Evolutionary conservation across 2,329 filamentous ascomycete species (phyloP), one percentile per base, ranked within the genome.

Genomic region (Penicillium sclerotiorum): DNA sequence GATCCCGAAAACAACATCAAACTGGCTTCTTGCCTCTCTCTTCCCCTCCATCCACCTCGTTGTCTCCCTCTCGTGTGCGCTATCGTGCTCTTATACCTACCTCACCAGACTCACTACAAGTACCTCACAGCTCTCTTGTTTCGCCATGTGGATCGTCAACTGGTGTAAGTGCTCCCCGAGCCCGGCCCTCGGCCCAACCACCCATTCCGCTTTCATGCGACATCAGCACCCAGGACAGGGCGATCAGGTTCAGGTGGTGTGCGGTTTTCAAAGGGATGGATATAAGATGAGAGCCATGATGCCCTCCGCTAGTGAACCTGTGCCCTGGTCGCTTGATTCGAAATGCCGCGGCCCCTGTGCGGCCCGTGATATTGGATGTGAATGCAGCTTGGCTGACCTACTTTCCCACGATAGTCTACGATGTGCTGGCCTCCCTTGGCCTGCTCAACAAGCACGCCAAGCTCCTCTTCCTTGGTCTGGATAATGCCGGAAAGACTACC

Each of bases 381-480:
- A 15, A 33, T 32, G 17, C 40, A 3, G 21, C 20, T 30, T 50
- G 49, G 38, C 54, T 59, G 32, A 56, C 40, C 41, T 22, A 23
- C 23, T 48, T 46, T 49, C 6, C 48, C 49, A 17, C 23, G 38
- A 72, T 61, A 90, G 90, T 95, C 77, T 95, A 90, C 82, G 90
- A 95, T 79, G 79, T 95, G 65, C 85, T 96, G 67, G 89, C 91
- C 66, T 89, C 85, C 59, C 82, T 96, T 57, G 91, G 91, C 65
- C 82, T 96, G 67, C 80, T 93, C 61, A 96, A 96, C 84, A 96
- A 96, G 83, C 90, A 95, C 74, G 91, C 90, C 67, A 96, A 96
- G 83, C 84, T 96, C 52, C 83, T 95, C 51, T 95, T 96, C 78
- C 85, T 96, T 58, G 91, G 91, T 63, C 86, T 96, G 56, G 91